Conservation (phyloP, 192 early-diverging fungal genomes). For the Coemansia sp. region DNA sequence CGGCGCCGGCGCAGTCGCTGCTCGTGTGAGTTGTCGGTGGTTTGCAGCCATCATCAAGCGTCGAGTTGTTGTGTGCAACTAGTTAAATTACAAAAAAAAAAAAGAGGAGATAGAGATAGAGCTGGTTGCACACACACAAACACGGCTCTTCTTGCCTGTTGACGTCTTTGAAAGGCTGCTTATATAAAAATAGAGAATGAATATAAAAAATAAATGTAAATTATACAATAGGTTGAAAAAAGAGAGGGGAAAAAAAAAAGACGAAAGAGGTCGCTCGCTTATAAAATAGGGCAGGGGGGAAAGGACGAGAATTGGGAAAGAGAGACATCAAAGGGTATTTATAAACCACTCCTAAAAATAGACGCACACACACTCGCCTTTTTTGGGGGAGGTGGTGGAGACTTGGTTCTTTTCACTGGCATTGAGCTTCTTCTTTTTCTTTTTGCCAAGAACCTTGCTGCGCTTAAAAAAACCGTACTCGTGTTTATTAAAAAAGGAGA, state of each 20-base stretch:
- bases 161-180: too few species aligned
- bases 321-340: conserved; percentile 5
- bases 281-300: too few species aligned
- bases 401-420: background rate
- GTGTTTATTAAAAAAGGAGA: too few species aligned
- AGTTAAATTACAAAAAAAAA: too few species aligned
- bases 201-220: background rate
- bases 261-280: background rate
- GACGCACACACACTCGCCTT: too few species aligned
- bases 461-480: too few species aligned
- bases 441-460: background rate
- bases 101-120: too few species aligned
- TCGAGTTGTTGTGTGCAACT: background rate
- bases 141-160: too few species aligned
- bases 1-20: conserved; percentile 12
- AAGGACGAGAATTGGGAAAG: too few species aligned
- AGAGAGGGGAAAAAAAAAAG: background rate
- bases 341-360: conserved; percentile 18
- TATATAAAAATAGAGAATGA: too few species aligned
- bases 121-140: background rate
- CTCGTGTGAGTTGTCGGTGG: conserved; percentile 15
- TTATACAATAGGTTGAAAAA: background rate
- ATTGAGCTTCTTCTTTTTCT: background rate
- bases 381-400: too few species aligned
- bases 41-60: background rate